Percentiles rank a stretch among this genome's conserved stretches.
Conservation (phyloP, 192 early-diverging fungal species). For the Rhizoclosmatium sp. region DNA sequence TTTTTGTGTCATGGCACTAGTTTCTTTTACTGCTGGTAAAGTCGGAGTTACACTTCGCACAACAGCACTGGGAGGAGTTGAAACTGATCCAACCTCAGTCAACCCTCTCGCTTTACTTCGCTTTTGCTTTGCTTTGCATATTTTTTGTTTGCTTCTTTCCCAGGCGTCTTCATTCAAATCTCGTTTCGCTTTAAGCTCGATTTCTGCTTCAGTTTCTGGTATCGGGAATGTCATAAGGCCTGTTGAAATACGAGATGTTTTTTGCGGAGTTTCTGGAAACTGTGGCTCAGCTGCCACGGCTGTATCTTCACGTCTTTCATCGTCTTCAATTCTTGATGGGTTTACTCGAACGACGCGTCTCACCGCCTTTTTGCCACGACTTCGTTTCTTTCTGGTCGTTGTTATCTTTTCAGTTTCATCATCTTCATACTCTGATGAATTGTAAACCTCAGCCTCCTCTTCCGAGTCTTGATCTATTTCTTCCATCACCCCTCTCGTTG, state of each 20-base stretch:
- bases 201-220: constrained; percentile 26
- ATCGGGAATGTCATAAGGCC: constrained; percentile 37
- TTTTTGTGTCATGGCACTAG: background rate
- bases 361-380: too few species aligned
- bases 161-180: constrained; percentile 24
- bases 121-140: constrained; percentile 26
- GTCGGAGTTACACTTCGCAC: background rate
- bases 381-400: too few species aligned
- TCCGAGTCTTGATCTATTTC: too few species aligned
- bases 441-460: too few species aligned
- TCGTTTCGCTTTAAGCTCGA: background rate
- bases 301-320: too few species aligned
- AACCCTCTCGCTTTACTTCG: constrained; percentile 29
- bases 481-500: too few species aligned
- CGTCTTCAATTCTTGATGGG: too few species aligned
- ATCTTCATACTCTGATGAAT: too few species aligned
- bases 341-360: too few species aligned
- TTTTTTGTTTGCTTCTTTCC: constrained; percentile 32
- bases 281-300: too few species aligned
- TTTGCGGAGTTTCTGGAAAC: too few species aligned
- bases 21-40: background rate
- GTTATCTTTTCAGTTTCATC: too few species aligned
- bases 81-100: background rate
- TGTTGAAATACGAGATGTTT: background rate
- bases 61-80: background rate